Evolutionary conservation across 192 early-diverging fungal genomes (phyloP).

Genomic region (Coemansia sp.): DNA sequence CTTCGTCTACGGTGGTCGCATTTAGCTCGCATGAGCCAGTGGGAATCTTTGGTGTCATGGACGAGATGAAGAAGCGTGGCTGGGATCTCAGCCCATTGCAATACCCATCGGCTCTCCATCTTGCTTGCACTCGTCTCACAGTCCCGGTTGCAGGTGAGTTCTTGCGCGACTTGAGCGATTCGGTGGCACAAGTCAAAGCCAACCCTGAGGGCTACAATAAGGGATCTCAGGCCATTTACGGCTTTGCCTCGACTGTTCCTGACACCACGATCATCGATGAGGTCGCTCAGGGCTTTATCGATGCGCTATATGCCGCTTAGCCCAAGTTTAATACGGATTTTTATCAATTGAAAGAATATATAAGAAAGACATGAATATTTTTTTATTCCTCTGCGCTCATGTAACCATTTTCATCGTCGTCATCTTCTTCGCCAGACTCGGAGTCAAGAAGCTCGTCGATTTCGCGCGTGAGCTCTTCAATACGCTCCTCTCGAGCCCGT

Average conservation of each 20-base stretch:
- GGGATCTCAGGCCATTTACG: constrained; percentile 87
- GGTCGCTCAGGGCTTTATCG: constrained; percentile 83
- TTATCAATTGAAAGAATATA: neutral
- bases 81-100: constrained; percentile 91
- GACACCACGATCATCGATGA: constrained; percentile 84
- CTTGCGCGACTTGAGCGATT: constrained; percentile 73
- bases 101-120: constrained; percentile 84
- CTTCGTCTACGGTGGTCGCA: constrained; percentile 76
- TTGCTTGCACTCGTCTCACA: constrained; percentile 85
- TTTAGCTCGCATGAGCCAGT: constrained; percentile 70
- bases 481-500: constrained; percentile 28
- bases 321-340: neutral
- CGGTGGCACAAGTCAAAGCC: constrained; percentile 64
- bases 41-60: constrained; percentile 83
- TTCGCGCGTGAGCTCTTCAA: constrained; percentile 50
- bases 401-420: constrained; percentile 20
- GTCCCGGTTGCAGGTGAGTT: constrained; percentile 69
- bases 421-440: constrained; percentile 15
- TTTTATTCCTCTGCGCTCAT: constrained; percentile 25
- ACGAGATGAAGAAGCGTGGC: constrained; percentile 74
- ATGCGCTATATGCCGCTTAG: constrained; percentile 73
- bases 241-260: constrained; percentile 86
- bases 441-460: constrained; percentile 49
- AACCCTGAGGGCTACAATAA: constrained; percentile 69
- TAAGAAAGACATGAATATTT: neutral